Percentiles rank a stretch among this genome's conserved stretches.
Evolutionary conservation across 2,329 filamentous ascomycete genomes (phyloP).

Genomic region (Periconia sp.): DNA sequence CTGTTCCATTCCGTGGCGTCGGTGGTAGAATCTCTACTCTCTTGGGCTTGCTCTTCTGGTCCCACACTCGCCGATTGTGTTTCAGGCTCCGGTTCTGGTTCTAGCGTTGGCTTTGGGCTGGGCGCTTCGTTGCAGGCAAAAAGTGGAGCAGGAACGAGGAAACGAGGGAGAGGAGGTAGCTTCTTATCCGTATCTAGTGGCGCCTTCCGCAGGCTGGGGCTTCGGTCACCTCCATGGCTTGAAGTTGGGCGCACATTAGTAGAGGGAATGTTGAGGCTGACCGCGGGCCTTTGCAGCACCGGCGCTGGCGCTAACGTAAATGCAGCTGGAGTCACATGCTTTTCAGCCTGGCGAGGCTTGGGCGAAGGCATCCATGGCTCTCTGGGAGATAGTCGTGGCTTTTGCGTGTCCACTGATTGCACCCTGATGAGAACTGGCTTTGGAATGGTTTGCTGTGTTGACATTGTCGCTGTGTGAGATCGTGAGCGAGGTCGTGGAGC

Average conservation of each 20-base stretch:
- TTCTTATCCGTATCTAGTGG: slow-evolving; percentile 35
- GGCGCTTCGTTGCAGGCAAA: slow-evolving; percentile 23
- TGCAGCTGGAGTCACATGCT: slow-evolving; percentile 16
- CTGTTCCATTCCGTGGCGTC: slow-evolving; percentile 20
- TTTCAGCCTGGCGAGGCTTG: slow-evolving; percentile 16
- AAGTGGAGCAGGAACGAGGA: slow-evolving; percentile 30
- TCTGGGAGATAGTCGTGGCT: slow-evolving; percentile 28
- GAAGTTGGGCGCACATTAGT: slow-evolving; percentile 29
- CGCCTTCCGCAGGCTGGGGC: slow-evolving; percentile 14
- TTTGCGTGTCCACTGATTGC: slow-evolving; percentile 32
- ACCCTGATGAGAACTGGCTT: slow-evolving; percentile 21
- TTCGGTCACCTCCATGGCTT: slow-evolving; percentile 24
- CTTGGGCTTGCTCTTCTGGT: not conserved
- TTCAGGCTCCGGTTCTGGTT: slow-evolving; percentile 13
- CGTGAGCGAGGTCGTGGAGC: slow-evolving; percentile 23
- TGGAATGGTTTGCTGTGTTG: slow-evolving; percentile 17
- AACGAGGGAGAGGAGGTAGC: slow-evolving; percentile 32
- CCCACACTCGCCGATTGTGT: slow-evolving; percentile 18
- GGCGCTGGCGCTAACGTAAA: slow-evolving; percentile 19
- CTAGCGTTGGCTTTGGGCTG: slow-evolving; percentile 11
- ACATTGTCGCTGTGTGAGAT: slow-evolving; percentile 18
- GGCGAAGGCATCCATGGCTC: slow-evolving; percentile 33
- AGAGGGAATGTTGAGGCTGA: slow-evolving; percentile 15
- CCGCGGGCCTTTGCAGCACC: slow-evolving; percentile 20
- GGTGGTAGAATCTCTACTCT: not conserved